Base-by-base conservation (phyloP, 495 filamentous ascomycete species). In the Neurospora discreta region DNA sequence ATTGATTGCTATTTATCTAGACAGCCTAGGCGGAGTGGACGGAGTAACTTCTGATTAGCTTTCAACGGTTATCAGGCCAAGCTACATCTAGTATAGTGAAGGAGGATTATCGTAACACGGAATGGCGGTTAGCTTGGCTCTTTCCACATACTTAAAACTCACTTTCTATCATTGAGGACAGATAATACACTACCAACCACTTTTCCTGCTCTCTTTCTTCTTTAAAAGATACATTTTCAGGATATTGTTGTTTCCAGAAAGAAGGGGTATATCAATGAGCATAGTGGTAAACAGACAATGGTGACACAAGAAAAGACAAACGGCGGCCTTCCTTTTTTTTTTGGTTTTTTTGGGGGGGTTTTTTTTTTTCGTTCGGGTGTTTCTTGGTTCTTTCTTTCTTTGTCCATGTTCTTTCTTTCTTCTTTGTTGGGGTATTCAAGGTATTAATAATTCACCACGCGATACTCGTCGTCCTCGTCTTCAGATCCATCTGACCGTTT, bases 381-480 rank as follows among this genome's bases (percentile, higher is more conserved):
- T 36, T 36, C 33, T 36, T 36, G 23, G 30, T 20, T 18, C 15
- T 42, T 41, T 41, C 39, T 41, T 41, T 15, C 44, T n/a, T n/a
- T n/a, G n/a, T n/a, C n/a, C n/a, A n/a, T n/a, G 20, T 46, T n/a
- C 20, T 33, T 13, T 44, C 23, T 16, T 60, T 33, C 23, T 23
- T 60, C 52, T 60, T 3, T 60, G 13, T 7, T 9, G 52, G 52
- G 52, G 13, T 65, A 65, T 65, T 26, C 26, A 65, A 65, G 15
- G 33, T 16, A 65, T 18, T 16, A 20, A 60, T 60, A 7, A 30
- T 20, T 80, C 75, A 87, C 86, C 85, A 87, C 43, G 39, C 71
- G 52, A 87, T 83, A 68, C 74, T 80, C 30, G 82, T 86, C 9
- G 75, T 76, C 26, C 79, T 79, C 11, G 81, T 82, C 75, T 83